Percentiles rank a stretch among this genome's conserved stretches.
Evolutionary conservation across 768 basidiomycete species (phyloP).

Genomic region (Ephemerocybe angulata): DNA sequence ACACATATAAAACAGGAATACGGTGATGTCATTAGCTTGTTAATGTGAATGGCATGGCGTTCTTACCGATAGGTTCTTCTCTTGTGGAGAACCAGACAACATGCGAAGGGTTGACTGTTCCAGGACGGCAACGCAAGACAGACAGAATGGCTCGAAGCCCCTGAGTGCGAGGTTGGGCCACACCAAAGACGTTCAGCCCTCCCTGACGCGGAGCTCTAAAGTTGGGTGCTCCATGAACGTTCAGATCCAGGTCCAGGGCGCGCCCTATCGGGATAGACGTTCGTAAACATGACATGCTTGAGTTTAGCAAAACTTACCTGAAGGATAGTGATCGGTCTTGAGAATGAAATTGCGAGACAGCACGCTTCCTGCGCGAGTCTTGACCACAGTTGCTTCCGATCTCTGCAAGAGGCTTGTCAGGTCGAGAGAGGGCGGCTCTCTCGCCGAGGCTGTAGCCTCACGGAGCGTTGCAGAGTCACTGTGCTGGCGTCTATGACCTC

Average conservation of each 20-base stretch:
- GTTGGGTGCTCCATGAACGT: conserved; percentile 93
- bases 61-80: conserved; percentile 89
- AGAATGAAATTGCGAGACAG: conserved; percentile 86
- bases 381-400: conserved; percentile 72
- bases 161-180: conserved; percentile 90
- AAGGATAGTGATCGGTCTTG: conserved; percentile 89
- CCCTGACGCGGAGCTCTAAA: conserved; percentile 81
- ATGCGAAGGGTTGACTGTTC: conserved; percentile 57
- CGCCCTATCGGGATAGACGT: conserved; percentile 51
- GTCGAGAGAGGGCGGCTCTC: conserved; percentile 43
- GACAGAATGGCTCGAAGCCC: conserved; percentile 89
- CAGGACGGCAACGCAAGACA: conserved; percentile 72
- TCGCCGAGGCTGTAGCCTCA: conserved; percentile 6
- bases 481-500: conserved; percentile 6
- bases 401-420: conserved; percentile 60
- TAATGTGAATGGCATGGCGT: background rate
- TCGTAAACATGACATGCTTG: background rate
- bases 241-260: conserved; percentile 86
- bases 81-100: conserved; percentile 96
- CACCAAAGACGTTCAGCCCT: conserved; percentile 88
- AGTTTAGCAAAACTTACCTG: conserved; percentile 40
- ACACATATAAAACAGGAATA: too few relatives aligned
- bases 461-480: conserved; percentile 6
- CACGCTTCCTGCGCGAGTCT: conserved; percentile 79
- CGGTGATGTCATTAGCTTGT: background rate